Base-by-base conservation (phyloP, 1,284 basidiomycete species). In the Marasmius fiardii region DNA sequence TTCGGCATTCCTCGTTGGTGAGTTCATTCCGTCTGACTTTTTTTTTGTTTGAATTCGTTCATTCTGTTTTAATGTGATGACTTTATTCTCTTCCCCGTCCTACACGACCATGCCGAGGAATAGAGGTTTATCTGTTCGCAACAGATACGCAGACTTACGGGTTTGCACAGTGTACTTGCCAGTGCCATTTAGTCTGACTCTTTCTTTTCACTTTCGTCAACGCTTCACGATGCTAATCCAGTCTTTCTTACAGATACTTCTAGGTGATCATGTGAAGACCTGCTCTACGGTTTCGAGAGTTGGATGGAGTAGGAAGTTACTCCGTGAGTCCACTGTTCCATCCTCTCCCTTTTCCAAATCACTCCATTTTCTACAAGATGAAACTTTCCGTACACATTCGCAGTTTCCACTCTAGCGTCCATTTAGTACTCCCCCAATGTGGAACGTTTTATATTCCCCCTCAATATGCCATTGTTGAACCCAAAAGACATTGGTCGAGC, bases 81-180 rank as follows among this genome's bases (percentile, higher is more conserved):
- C 80, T 77, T 78, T 77, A 81, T 88, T 88, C 86, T 88, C 86
- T 88, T 88, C 86, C 86, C 86, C 86, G 83, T 85, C 86, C 71
- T 88, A 88, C 67, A 85, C 85, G 86, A 88, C 83, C 77, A 81
- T 85, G 75, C 65, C 81, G 86, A 88, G 86, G 68, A 78, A 81
- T 69, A 86, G 83, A 86, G 84, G 64, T 71, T n/a, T 62, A 81
- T 83, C 75, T 77, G 81, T 85, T 86, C 81, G 82, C 83, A 85
- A 84, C 83, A 76, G 76, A 82, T 79, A 74, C 71, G 82, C 78
- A 75, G 74, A n/a, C 76, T 74, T 80, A 62, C 71, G 76, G 76
- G 73, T 69, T n/a, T 71, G 77, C 80, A 79, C 67, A 86, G 85
- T 79, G 85, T 80, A 85, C 86, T 84, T 88, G 86, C 86, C 86